Base-by-base conservation (phyloP, 2,329 filamentous ascomycete genomes). In the Sarocladium oryzae region DNA sequence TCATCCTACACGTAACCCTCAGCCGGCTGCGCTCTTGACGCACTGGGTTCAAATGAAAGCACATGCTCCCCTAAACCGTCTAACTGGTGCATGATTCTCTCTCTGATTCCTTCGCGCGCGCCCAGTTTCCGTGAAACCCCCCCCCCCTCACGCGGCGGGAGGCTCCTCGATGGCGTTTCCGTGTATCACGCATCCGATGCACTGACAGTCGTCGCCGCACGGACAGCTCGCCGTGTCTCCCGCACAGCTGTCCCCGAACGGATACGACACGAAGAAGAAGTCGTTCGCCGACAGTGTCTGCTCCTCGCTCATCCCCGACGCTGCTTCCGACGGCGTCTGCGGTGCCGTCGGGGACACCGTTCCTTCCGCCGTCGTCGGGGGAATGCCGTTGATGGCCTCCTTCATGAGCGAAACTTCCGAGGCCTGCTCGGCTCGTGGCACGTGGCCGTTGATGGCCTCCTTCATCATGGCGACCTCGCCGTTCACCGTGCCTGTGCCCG, bases 211-310 rank as follows among this genome's bases (percentile, higher is more conserved):
- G 53, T 82, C 78, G 8, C 79, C 79, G 52, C 80, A 83, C 1
- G 74, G 77, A 58, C 79, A 83, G 36, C 69, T 73, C 11, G 70
- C 66, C 52, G 68, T 68, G 52, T 75, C 72, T 2, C 78, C 77
- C 1, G 68, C 70, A 58, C 78, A 81, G 1, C 65, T 62, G 21
- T 74, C 69, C 3, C 66, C 64, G 51, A 72, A 75, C 2, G 75
- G 71, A 55, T 82, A 77, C 51, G 72, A 75, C 52, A 83, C 79
- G 57, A 83, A 83, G 60, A 82, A 75, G 65, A 78, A 84, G 60
- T 82, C 77, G 49, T 67, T 71, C 1, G 74, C 73, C 2, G 73
- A 69, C 21, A 79, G 61, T 6, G 67, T 69, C 57, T 79, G 73
- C 54, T 81, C 79, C 49, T 81, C 77, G 50, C 66, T 66, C 13